Conservation (phyloP, 768 basidiomycete genomes). For the Lentinula raphanica region DNA sequence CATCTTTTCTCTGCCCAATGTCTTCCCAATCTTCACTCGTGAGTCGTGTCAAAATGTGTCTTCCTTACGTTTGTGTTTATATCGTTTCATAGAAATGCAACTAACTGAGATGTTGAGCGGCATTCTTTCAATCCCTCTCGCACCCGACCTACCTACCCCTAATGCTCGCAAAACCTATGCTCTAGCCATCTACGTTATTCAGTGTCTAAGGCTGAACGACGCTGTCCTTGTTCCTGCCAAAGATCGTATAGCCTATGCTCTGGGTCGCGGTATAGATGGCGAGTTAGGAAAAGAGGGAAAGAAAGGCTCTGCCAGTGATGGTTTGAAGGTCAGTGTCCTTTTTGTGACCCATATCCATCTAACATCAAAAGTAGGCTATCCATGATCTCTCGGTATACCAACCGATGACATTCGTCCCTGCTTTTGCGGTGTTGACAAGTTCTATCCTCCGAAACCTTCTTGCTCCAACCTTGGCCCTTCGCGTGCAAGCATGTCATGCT, state of each 20-base stretch:
- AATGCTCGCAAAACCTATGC: conserved; percentile 86
- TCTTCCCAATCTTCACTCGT: conserved; percentile 63
- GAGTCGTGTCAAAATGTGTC: conserved; percentile 10
- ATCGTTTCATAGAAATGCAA: conserved; percentile 42
- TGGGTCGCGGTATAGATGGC: conserved; percentile 70
- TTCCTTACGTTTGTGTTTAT: conserved; percentile 9
- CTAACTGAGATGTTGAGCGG: conserved; percentile 55
- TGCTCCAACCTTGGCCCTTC: conserved; percentile 58
- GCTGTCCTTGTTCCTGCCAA: conserved; percentile 56
- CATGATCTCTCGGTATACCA: conserved; percentile 63
- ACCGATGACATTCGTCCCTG: conserved; percentile 63
- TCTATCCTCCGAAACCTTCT: conserved; percentile 60
- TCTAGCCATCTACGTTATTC: conserved; percentile 69
- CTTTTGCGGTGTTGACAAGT: conserved; percentile 51
- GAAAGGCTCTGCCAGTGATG: conserved; percentile 76
- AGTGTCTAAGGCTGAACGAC: conserved; percentile 62
- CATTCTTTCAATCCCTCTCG: conserved; percentile 68
- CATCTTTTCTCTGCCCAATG: conserved; percentile 53
- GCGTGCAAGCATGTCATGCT: conserved; percentile 71
- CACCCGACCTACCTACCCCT: conserved; percentile 65
- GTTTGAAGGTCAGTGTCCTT: conserved; percentile 54
- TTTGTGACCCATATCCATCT: conserved; percentile 11
- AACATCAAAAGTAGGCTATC: conserved; percentile 47
- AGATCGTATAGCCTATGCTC: conserved; percentile 69
- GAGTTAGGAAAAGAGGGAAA: conserved; percentile 87